Base-by-base conservation (phyloP, 1,284 basidiomycete species). In the Phaffia rhodozyma region DNA sequence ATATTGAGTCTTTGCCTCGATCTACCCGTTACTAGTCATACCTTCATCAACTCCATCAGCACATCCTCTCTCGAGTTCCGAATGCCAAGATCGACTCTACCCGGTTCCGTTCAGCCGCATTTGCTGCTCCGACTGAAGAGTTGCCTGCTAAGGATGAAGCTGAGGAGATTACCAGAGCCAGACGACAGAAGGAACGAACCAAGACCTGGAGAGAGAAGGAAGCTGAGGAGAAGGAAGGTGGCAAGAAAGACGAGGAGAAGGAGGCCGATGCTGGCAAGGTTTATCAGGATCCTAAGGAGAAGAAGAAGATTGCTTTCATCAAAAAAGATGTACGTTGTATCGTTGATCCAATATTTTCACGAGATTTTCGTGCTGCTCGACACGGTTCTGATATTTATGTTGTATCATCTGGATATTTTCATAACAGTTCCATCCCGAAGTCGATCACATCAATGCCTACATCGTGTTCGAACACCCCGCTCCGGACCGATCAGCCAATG, bases 231-330 rank as follows among this genome's bases (percentile, higher is more conserved):
- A 86, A 85, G 0, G 68, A 74, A 55, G 73, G 73, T 29, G 72
- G 66, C n/a, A 68, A 75, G 60, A 74, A 74, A 61, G 73, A 78
- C 76, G 68, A 71, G 56, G 67, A 68, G 38, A 71, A 71, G 53
- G 73, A 72, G 51, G 68, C 67, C 23, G 72, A 75, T 57, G 69
- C 69, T 51, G 69, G 70, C 20, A 75, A 77, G 69, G 71, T 70
- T 43, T 90, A 83, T 73, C 81, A 96, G 61, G 89, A 84, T 23
- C 80, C 89, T 0, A 82, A 82, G 63, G 89, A 97, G 75, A 97
- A 97, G 79, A 89, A 94, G 76, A 89, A 87, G 70, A 85, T 97
- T 50, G 90, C 92, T 0, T 96, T 91, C 73, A 96, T 97, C 75
- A 91, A 91, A 72, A 85, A 86, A 66, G 89, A 93, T 29, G 74